Evolutionary conservation across 257 asterid species (phyloP).

Genomic region (Mitragyna speciosa): DNA sequence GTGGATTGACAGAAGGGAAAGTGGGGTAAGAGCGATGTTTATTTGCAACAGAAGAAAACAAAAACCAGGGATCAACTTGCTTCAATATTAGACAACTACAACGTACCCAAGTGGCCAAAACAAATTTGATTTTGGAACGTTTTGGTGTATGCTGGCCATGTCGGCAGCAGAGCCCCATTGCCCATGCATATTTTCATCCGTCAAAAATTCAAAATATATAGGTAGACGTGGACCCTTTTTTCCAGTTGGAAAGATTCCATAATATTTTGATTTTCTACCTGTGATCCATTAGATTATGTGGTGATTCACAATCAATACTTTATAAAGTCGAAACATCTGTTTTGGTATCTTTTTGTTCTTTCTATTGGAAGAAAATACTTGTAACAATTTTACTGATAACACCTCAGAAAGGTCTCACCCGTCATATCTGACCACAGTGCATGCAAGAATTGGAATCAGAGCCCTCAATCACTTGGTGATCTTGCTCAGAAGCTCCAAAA

Average conservation of each 20-base stretch:
- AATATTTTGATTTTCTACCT: neutral
- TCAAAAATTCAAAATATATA: too few relatives aligned
- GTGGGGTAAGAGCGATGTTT: conserved; percentile 28
- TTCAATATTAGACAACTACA: conserved; percentile 1
- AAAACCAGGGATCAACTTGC: conserved; percentile 19
- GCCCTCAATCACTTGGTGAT: neutral
- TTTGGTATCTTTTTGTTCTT: too few relatives aligned
- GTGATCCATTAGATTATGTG: neutral
- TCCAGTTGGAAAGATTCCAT: conserved; percentile 17
- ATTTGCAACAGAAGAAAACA: conserved; percentile 38
- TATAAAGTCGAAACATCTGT: neutral
- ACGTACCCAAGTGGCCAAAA: conserved; percentile 39
- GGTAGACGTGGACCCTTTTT: conserved; percentile 15
- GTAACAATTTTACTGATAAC: neutral
- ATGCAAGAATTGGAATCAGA: neutral
- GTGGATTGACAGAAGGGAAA: conserved; percentile 20
- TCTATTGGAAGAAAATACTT: neutral
- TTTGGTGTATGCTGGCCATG: conserved; percentile 38
- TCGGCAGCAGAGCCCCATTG: conserved; percentile 42
- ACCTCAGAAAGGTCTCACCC: neutral
- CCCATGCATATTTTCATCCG: too few relatives aligned
- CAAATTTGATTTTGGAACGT: conserved; percentile 36
- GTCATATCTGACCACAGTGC: too few relatives aligned
- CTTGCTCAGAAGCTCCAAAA: neutral
- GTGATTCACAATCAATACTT: neutral